A percentile compares a stretch with the other conserved stretches of the same genome.
phyloP scores from a whole-genome alignment of 345 rosid genomes.

The Camelina neglecta region DNA sequence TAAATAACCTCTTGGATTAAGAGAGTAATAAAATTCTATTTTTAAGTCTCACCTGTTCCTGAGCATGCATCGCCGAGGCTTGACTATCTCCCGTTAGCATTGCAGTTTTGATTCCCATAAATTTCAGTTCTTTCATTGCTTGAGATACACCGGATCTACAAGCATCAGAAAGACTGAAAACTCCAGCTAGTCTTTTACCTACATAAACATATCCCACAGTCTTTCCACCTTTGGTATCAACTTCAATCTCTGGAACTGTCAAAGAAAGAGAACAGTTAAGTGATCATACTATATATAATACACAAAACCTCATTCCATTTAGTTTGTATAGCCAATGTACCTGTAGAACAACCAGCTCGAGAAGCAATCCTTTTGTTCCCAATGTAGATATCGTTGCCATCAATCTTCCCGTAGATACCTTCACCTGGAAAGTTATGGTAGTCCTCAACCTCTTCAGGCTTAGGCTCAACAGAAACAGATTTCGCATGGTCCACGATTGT shows the following conservation, averaged over 20 bases:
- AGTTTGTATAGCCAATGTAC: conserved; percentile 40
- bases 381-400: conserved; percentile 67
- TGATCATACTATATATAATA: conserved; percentile 25
- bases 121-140: conserved; percentile 65
- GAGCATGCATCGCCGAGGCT: conserved; percentile 69
- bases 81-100: conserved; percentile 90
- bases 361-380: conserved; percentile 75
- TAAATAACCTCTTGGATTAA: not conserved
- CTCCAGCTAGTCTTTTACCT: conserved; percentile 54
- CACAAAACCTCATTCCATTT: not conserved
- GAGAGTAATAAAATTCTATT: not conserved
- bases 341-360: conserved; percentile 62
- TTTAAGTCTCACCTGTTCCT: conserved; percentile 60
- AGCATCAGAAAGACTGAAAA: conserved; percentile 74
- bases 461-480: conserved; percentile 64
- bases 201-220: conserved; percentile 69
- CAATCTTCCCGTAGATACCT: conserved; percentile 84
- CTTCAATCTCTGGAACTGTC: conserved; percentile 52
- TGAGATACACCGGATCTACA: conserved; percentile 76
- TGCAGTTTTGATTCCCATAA: conserved; percentile 61
- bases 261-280: conserved; percentile 1
- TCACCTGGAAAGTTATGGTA: conserved; percentile 83
- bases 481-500: conserved; percentile 68
- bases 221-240: conserved; percentile 52
- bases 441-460: conserved; percentile 63